Conservation (phyloP, 1,284 basidiomycete species). For the Cryptococcus sp. region DNA sequence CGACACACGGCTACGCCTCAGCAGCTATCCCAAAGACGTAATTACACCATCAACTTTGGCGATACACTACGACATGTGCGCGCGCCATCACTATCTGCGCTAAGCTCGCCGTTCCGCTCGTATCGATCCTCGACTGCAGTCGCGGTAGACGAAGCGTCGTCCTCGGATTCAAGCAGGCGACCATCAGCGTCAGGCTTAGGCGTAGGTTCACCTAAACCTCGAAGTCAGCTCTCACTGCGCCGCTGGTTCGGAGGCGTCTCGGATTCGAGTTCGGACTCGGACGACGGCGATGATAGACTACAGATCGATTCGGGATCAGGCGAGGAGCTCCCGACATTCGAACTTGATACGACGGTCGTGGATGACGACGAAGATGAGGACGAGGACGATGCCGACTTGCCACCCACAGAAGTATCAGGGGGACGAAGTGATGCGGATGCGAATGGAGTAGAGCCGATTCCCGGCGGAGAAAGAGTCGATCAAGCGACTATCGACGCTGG, state of each 20-base stretch:
- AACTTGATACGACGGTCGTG: slow-evolving; percentile 6
- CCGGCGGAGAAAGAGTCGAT: slow-evolving; percentile 26
- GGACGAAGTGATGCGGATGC: slow-evolving; percentile 8
- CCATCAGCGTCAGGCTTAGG: too few species aligned
- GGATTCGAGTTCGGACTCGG: slow-evolving; percentile 20
- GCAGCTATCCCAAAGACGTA: background rate
- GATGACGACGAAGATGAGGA: slow-evolving; percentile 11
- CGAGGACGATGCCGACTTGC: slow-evolving; percentile 16
- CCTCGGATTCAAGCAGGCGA: background rate
- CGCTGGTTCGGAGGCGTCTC: slow-evolving; percentile 38
- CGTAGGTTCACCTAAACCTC: slow-evolving; percentile 3
- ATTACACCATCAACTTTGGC: slow-evolving; percentile 20
- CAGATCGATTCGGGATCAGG: slow-evolving; percentile 2
- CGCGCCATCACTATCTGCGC: slow-evolving; percentile 32
- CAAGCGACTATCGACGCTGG: slow-evolving; percentile 1
- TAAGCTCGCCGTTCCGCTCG: slow-evolving; percentile 32
- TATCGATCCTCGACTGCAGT: slow-evolving; percentile 13
- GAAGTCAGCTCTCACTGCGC: slow-evolving; percentile 37
- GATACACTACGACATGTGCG: slow-evolving; percentile 44
- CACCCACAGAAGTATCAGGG: background rate
- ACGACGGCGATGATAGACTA: slow-evolving; percentile 13
- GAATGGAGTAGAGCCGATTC: slow-evolving; percentile 16
- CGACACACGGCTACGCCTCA: background rate
- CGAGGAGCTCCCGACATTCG: slow-evolving; percentile 10
- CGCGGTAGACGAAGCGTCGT: background rate